Evolutionary conservation across 2,329 filamentous ascomycete species (phyloP), one percentile per base, ranked within the genome.

Genomic region (Penicillium sp.): DNA sequence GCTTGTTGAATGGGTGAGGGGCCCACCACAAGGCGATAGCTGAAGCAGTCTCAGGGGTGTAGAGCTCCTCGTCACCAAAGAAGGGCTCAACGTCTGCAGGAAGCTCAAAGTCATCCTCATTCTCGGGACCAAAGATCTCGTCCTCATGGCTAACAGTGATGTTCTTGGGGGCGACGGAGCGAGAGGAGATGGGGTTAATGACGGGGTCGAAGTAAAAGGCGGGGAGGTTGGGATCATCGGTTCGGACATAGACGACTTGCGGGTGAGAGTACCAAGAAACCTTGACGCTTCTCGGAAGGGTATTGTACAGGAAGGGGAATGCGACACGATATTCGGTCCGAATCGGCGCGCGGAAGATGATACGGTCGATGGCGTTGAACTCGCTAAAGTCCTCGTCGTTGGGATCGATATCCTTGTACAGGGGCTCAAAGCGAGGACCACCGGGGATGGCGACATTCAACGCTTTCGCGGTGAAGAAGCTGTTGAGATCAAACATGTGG

Each of bases 351-450:
- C 95, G 91, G 85, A 99, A 99, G 69, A 99, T 99, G 79, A 99
- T 99, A 69, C 96, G 92, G 73, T 99, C 95, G 71, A 99, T 99
- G 38, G 95, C 95, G 74, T 99, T 99, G 84, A 99, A 99, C 78
- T 99, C 95, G 78, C 95, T 95, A 79, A 99, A 99, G 74, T 99
- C 95, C 77, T 99, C 95, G 69, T 98, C 94, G 71, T 99, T 99
- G 2, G 95, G 95, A 76, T 99, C 93, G 64, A 99, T 93, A 71
- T 99, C 95, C 80, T 99, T 99, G 84, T 97, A 99, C 21, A 99
- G 78, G 26, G 95, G 95, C 78, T 99, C 95, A 67, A 99, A 99
- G 31, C 95, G 89, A 64, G 95, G 95, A 9, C 95, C 96, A 75
- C 95, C 95, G n/a, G 95, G 95, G 58, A 99, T 92, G 9, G 96